Evolutionary conservation across 192 early-diverging fungal genomes (phyloP).

Genomic region (Entomortierella beljakovae): DNA sequence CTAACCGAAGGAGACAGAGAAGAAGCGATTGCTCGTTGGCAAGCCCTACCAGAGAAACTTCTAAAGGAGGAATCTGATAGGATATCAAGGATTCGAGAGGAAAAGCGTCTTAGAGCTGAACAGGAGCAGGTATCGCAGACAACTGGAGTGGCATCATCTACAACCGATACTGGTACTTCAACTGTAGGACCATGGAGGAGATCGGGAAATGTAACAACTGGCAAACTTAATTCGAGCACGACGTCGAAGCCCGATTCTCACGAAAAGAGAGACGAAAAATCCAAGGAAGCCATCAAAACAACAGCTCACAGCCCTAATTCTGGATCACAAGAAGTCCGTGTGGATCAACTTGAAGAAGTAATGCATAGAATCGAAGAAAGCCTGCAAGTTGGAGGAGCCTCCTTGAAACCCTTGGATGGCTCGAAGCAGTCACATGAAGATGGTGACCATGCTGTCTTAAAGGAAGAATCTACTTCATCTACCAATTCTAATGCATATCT

Average conservation of each 20-base stretch:
- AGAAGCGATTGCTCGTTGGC: conserved; percentile 21
- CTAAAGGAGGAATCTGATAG: conserved; percentile 29
- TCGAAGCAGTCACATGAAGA: neutral
- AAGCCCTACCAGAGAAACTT: conserved; percentile 15
- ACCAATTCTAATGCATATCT: neutral
- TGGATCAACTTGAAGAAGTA: conserved; percentile 29
- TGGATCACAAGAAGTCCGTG: conserved; percentile 7
- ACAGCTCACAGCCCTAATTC: neutral
- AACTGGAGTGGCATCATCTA: neutral
- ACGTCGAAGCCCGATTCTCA: neutral
- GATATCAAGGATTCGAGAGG: conserved; percentile 5
- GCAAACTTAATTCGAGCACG: neutral
- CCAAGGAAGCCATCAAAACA: neutral
- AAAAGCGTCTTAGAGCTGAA: neutral
- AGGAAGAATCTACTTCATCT: neutral
- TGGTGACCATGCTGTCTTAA: neutral
- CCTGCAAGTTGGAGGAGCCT: conserved; percentile 8
- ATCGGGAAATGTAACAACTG: conserved; percentile 5
- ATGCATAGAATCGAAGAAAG: conserved; percentile 50
- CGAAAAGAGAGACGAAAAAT: conserved; percentile 9
- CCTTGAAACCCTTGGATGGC: conserved; percentile 7
- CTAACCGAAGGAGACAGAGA: conserved; percentile 11
- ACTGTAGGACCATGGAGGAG: conserved; percentile 25
- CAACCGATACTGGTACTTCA: neutral
- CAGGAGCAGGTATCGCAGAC: neutral